phyloP scores from a whole-genome alignment of 2,329 filamentous ascomycete species.

The Rutstroemia sydowiana region DNA sequence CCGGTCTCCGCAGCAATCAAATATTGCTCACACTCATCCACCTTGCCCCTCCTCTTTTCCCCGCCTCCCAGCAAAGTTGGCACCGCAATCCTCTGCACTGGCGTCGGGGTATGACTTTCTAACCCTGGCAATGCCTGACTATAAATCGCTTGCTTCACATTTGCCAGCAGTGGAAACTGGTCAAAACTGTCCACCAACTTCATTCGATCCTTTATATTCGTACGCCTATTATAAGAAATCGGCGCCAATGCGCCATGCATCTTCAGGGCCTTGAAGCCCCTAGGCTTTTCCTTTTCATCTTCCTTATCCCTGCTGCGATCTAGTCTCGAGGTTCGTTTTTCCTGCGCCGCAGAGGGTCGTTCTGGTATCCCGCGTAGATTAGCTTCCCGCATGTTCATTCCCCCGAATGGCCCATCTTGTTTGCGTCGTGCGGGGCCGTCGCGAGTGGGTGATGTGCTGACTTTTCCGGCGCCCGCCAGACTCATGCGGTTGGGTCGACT shows the following conservation, averaged over 20 bases:
- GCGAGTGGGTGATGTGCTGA: constrained; percentile 13
- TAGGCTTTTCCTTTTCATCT: constrained; percentile 32
- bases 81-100: constrained; percentile 83
- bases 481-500: constrained; percentile 24
- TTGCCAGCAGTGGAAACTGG: constrained; percentile 67
- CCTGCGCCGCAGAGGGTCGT: constrained; percentile 24
- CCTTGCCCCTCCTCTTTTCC: constrained; percentile 31
- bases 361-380: constrained; percentile 36
- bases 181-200: constrained; percentile 70
- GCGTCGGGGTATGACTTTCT: constrained; percentile 71
- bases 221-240: constrained; percentile 65
- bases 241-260: constrained; percentile 80
- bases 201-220: constrained; percentile 46
- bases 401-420: constrained; percentile 47
- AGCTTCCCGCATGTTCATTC: constrained; percentile 48
- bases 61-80: constrained; percentile 67
- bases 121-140: constrained; percentile 69
- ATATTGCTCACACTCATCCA: constrained; percentile 45
- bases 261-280: constrained; percentile 67
- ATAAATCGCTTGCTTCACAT: constrained; percentile 62
- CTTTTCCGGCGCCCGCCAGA: constrained; percentile 19
- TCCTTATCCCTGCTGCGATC: constrained; percentile 17
- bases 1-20: constrained; percentile 92
- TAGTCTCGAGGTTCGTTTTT: constrained; percentile 9
- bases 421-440: constrained; percentile 32